A percentile compares a stretch with the other conserved stretches of the same genome.
Conservation (phyloP, 805 yeast species). For the Torulaspora maleeae region DNA sequence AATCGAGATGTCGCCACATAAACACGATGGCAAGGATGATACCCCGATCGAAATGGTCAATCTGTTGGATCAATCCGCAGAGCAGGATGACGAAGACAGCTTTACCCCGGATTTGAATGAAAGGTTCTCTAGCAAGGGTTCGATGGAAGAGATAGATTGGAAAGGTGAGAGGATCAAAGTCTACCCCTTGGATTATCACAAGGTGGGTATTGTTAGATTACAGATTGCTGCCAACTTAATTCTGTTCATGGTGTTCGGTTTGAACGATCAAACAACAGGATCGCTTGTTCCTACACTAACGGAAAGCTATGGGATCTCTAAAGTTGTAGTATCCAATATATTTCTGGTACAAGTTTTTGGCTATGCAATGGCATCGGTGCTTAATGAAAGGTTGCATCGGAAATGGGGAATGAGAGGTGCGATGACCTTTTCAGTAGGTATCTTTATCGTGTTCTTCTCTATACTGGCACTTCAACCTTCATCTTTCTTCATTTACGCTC, state of each 20-base stretch:
- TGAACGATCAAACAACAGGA: conserved; percentile 35
- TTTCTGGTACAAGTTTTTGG: conserved; percentile 33
- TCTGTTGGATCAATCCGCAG: conserved; percentile 7
- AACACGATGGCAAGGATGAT: conserved; percentile 7
- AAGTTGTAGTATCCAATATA: conserved; percentile 28
- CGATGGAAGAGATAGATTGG: conserved; percentile 24
- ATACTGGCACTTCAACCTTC: conserved; percentile 26
- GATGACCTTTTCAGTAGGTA: conserved; percentile 20
- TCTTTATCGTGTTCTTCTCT: conserved; percentile 20
- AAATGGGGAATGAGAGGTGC: conserved; percentile 32
- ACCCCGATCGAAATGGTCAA: conserved; percentile 12
- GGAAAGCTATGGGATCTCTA: conserved; percentile 25
- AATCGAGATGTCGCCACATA: conserved; percentile 4
- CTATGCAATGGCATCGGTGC: conserved; percentile 30
- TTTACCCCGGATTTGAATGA: background rate
- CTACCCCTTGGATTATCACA: conserved; percentile 29
- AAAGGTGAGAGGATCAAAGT: conserved; percentile 24
- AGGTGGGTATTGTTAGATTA: conserved; percentile 24
- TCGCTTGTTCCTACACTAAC: conserved; percentile 33
- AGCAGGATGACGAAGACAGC: conserved; percentile 3
- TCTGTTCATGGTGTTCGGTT: conserved; percentile 32
- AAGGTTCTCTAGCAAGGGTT: background rate
- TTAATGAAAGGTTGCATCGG: conserved; percentile 29
- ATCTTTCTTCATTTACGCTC: conserved; percentile 21
- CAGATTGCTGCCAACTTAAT: conserved; percentile 30